Base-by-base conservation (phyloP, 2,329 filamentous ascomycete genomes). In the Sporothrix pallida region DNA sequence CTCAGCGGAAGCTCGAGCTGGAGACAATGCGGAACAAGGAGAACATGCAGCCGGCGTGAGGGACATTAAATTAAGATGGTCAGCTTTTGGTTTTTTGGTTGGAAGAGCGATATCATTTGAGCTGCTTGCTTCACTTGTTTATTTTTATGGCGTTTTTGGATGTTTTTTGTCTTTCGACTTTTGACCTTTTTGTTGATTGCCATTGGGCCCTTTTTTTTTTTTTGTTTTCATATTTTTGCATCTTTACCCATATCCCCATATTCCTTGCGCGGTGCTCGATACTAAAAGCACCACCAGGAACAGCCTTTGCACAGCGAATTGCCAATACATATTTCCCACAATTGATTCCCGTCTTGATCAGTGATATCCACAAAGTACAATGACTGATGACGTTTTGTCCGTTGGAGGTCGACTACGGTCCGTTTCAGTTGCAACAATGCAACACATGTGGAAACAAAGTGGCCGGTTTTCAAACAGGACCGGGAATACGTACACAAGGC, bases 11-110 rank as follows among this genome's bases (percentile, higher is more conserved):
- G 26, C 65, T 65, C 52, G 63, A 72, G 37, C 42, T 74, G 62
- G 74, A 63, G 0, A 12, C 70, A 63, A 80, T 78, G 12, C 76
- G 78, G 46, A 84, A 86, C 75, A 88, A 88, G 82, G 87, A 89
- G 81, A 89, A 89, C 77, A 75, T 87, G 75, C 81, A 90, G 68
- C 77, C 76, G 6, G 72, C 74, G 31, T 74, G 46, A 72, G n/a
- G 9, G 42, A 17, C 12, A n/a, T n/a, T n/a, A n/a, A n/a, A 37
- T 37, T 13, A 23, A 60, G 15, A 44, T 23, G 10, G 37, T 5
- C 26, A 6, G 8, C 4, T 46, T 17, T 23, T 12, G 13, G 42
- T 48, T 65, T n/a, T 0, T 10, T 20, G 1, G 31, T 44, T 63
- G 17, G 62, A 20, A 26, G 13, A 17, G 6, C 42, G 62, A 23